phyloP scores from a whole-genome alignment of 2,329 filamentous ascomycete genomes.

The Metarhizium rileyi region DNA sequence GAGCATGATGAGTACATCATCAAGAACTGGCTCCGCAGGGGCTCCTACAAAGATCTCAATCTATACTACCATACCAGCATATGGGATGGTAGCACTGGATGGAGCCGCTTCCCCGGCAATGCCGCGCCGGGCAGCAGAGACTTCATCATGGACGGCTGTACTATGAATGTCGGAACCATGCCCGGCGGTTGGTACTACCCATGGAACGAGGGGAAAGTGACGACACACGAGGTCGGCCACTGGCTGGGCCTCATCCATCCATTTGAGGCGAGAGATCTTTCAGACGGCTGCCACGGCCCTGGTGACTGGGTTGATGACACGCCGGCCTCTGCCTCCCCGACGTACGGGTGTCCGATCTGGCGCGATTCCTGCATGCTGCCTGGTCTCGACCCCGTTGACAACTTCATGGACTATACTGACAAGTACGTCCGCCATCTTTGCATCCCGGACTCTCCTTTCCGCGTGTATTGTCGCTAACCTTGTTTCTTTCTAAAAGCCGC shows the following conservation, averaged over 20 bases:
- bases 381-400: conserved; percentile 18
- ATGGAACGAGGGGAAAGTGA: conserved; percentile 20
- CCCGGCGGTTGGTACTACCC: conserved; percentile 26
- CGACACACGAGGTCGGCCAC: conserved; percentile 28
- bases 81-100: conserved; percentile 20
- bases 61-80: conserved; percentile 20
- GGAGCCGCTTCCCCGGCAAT: conserved; percentile 34
- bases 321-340: conserved; percentile 23
- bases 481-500: no score
- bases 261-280: no score
- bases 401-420: conserved; percentile 24
- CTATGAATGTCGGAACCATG: conserved; percentile 15
- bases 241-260: conserved; percentile 34
- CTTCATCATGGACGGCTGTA: conserved; percentile 19
- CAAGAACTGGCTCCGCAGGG: conserved; percentile 34
- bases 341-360: conserved; percentile 25
- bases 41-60: conserved; percentile 30
- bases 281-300: conserved; percentile 19
- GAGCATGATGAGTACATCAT: not conserved
- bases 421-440: no score
- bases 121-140: conserved; percentile 7
- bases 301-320: conserved; percentile 33
- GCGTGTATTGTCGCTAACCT: no score
- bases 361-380: conserved; percentile 15
- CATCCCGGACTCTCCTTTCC: no score